phyloP scores from a whole-genome alignment of 2,329 filamentous ascomycete genomes.

The Geosmithia flava region DNA sequence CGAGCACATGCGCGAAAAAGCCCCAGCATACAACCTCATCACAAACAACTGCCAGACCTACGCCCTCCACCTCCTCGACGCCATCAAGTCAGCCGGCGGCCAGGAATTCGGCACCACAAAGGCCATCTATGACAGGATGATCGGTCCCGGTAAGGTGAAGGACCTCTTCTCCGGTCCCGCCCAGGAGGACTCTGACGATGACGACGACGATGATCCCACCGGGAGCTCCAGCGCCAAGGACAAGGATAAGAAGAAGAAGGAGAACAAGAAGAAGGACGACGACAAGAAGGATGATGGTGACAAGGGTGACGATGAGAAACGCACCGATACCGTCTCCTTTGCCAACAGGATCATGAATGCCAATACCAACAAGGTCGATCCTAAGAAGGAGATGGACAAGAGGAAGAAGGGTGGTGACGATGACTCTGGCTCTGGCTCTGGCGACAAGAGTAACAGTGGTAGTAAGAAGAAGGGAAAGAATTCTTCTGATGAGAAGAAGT shows the following conservation, averaged over 20 bases:
- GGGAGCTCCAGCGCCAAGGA: not conserved
- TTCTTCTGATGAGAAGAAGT: too few species aligned
- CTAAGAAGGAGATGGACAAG: constrained; percentile 17
- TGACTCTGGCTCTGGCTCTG: too few species aligned
- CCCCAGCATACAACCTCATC: constrained; percentile 43
- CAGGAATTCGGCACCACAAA: constrained; percentile 40
- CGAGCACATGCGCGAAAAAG: constrained; percentile 32
- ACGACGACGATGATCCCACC: not conserved
- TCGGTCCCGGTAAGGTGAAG: constrained; percentile 33
- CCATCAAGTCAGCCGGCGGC: constrained; percentile 36
- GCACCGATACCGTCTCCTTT: constrained; percentile 26
- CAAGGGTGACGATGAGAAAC: not conserved
- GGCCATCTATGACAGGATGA: constrained; percentile 37
- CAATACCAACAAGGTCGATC: constrained; percentile 37
- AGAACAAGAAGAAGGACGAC: too few species aligned
- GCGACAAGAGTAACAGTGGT: not conserved
- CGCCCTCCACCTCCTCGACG: constrained; percentile 37
- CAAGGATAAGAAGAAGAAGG: not conserved
- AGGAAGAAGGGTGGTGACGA: constrained; percentile 2
- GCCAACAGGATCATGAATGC: constrained; percentile 41
- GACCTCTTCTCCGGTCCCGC: constrained; percentile 32
- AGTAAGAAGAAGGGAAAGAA: not conserved
- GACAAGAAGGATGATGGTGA: not conserved
- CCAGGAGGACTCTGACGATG: not conserved
- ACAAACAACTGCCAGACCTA: constrained; percentile 50